phyloP scores from a whole-genome alignment of 257 asterid genomes.

The Solanum verrucosum region DNA sequence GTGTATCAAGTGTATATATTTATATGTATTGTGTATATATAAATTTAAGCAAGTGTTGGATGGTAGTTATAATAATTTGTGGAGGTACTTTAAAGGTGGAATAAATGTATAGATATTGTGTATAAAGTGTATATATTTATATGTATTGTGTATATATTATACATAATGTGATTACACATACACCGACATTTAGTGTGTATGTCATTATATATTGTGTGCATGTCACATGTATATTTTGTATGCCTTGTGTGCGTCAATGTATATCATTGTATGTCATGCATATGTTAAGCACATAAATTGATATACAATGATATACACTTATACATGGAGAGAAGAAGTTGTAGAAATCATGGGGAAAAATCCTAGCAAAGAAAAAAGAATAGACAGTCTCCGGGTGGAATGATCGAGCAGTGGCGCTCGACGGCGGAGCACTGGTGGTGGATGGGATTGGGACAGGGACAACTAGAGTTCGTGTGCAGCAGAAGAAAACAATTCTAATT shows the following conservation, averaged over 20 bases:
- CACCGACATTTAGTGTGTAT: no score
- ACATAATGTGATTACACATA: no score
- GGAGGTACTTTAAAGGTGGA: not conserved
- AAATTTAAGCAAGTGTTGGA: no score
- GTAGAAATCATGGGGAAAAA: not conserved
- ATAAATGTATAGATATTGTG: not conserved
- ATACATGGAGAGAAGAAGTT: not conserved
- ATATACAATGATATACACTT: not conserved
- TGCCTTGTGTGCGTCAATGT: not conserved
- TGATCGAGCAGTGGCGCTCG: no score
- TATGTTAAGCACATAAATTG: not conserved
- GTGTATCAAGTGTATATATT: not conserved
- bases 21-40: not conserved
- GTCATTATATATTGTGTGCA: not conserved
- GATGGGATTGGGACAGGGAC: no score
- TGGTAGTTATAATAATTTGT: not conserved
- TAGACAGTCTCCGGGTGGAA: not conserved
- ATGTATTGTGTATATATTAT: not conserved
- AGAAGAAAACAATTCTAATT: no score
- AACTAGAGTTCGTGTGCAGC: no score
- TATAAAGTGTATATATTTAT: not conserved
- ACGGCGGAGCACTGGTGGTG: no score
- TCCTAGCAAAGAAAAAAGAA: not conserved
- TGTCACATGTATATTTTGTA: not conserved
- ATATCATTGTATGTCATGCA: not conserved